Conservation (phyloP, 1,284 basidiomycete species). For the Caloboletus firmus region DNA sequence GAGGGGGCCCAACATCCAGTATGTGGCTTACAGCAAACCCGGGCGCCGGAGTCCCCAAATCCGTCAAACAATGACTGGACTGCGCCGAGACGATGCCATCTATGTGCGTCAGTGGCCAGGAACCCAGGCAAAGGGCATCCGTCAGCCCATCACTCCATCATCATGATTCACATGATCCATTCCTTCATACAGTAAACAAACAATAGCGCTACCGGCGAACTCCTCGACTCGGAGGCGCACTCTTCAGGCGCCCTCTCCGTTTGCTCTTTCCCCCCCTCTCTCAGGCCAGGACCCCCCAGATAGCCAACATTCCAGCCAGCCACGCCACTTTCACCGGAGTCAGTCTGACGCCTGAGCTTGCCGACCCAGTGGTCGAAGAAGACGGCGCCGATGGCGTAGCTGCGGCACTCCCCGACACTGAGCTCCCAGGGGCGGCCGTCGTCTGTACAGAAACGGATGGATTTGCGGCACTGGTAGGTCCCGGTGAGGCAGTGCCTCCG, state of each 20-base stretch:
- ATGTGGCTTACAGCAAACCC: conserved; percentile 6
- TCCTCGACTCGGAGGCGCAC: conserved; percentile 1
- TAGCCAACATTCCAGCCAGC: neutral
- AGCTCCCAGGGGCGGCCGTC: neutral
- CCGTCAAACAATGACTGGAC: conserved; percentile 15
- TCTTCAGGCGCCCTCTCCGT: conserved; percentile 5
- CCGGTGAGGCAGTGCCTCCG: conserved; percentile 3
- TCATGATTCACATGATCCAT: conserved; percentile 12
- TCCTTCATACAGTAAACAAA: neutral
- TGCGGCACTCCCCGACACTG: neutral
- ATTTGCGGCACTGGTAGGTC: neutral
- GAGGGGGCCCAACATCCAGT: neutral
- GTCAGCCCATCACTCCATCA: conserved; percentile 5
- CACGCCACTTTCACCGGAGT: neutral
- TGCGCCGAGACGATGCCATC: conserved; percentile 13
- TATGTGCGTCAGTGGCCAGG: conserved; percentile 22
- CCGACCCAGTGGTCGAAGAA: neutral
- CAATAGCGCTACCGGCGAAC: neutral
- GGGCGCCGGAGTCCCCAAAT: conserved; percentile 17
- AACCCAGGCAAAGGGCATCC: conserved; percentile 8
- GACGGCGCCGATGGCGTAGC: neutral
- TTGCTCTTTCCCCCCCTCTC: neutral
- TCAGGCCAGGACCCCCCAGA: neutral
- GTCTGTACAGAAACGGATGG: neutral
- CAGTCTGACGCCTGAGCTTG: neutral